Conservation (phyloP, 1,284 basidiomycete species). For the Apiotrichum laibachii region DNA sequence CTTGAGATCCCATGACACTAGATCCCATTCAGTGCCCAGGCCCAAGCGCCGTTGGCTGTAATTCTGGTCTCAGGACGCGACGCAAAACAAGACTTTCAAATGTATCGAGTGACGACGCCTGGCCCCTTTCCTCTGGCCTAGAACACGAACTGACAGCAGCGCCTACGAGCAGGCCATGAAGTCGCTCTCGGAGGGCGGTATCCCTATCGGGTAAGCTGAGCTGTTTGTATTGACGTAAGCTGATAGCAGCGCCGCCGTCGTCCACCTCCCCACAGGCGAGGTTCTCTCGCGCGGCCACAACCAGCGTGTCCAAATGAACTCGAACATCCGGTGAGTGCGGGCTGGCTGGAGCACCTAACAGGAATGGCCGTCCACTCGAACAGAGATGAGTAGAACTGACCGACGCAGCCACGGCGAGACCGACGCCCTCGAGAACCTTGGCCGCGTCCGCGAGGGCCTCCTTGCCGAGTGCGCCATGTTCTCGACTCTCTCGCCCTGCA, state of each 20-base stretch:
- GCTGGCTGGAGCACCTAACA: not conserved
- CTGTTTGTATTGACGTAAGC: not conserved
- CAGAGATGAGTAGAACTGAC: no score
- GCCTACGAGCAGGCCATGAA: conserved; percentile 36
- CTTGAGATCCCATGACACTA: no score
- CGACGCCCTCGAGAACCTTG: conserved; percentile 39
- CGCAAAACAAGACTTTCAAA: no score
- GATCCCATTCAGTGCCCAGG: no score
- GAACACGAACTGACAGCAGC: conserved; percentile 6
- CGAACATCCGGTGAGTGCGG: conserved; percentile 17
- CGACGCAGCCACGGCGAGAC: conserved; percentile 38
- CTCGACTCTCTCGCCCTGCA: conserved; percentile 35
- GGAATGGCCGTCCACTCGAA: no score
- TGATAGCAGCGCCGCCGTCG: conserved; percentile 27
- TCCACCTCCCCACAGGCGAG: conserved; percentile 36
- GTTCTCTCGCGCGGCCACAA: conserved; percentile 37
- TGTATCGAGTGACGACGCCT: no score
- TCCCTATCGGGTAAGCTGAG: conserved; percentile 37
- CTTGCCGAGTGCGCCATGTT: conserved; percentile 37
- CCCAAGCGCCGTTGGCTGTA: no score
- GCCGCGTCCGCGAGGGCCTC: conserved; percentile 28
- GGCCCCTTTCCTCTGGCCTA: no score
- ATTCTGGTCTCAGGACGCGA: no score
- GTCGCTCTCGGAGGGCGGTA: conserved; percentile 32
- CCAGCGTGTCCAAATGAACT: conserved; percentile 36